Evolutionary conservation across 352 stramenopile species (phyloP).

Genomic region (Pythium biforme): DNA sequence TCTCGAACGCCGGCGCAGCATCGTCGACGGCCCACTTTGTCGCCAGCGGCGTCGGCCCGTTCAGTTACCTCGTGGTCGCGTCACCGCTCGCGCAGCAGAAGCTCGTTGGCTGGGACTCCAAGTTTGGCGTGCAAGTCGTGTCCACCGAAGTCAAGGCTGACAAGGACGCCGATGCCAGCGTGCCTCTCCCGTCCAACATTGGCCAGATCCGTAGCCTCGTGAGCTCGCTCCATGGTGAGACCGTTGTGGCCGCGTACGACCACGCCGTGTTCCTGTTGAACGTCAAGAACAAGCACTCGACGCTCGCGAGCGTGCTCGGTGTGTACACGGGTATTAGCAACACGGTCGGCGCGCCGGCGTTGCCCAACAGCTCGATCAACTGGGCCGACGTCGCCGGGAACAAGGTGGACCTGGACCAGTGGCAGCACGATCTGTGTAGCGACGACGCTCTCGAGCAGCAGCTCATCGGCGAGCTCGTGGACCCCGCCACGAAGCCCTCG

Average conservation of each 20-base stretch:
- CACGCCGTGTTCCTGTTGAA: constrained; percentile 59
- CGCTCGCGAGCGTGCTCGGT: constrained; percentile 66
- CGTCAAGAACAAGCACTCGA: constrained; percentile 74
- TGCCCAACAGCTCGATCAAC: constrained; percentile 46
- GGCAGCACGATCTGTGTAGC: constrained; percentile 50
- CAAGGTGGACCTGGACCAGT: constrained; percentile 37
- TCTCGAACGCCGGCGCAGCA: constrained; percentile 28
- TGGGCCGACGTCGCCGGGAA: constrained; percentile 40
- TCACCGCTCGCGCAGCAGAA: constrained; percentile 35
- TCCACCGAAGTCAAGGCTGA: constrained; percentile 41
- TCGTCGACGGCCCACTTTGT: constrained; percentile 31
- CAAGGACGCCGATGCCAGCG: constrained; percentile 29
- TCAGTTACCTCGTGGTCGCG: constrained; percentile 58
- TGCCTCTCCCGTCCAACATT: constrained; percentile 21
- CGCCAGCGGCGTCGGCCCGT: constrained; percentile 41
- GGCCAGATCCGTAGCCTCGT: constrained; percentile 51
- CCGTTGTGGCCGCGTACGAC: constrained; percentile 62
- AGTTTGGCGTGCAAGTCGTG: constrained; percentile 69
- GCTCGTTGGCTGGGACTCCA: constrained; percentile 66
- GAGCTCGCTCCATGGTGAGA: constrained; percentile 54
- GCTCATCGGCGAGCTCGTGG: constrained; percentile 49
- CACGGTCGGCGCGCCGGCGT: constrained; percentile 22
- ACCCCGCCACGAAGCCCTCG: constrained; percentile 39
- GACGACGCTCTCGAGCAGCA: constrained; percentile 51
- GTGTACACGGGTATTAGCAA: constrained; percentile 24